These are phyloP conservation scores for Wallacemonas sp. DNA, from an alignment of 208 protist species.

Conservation along the genomic window DNA sequence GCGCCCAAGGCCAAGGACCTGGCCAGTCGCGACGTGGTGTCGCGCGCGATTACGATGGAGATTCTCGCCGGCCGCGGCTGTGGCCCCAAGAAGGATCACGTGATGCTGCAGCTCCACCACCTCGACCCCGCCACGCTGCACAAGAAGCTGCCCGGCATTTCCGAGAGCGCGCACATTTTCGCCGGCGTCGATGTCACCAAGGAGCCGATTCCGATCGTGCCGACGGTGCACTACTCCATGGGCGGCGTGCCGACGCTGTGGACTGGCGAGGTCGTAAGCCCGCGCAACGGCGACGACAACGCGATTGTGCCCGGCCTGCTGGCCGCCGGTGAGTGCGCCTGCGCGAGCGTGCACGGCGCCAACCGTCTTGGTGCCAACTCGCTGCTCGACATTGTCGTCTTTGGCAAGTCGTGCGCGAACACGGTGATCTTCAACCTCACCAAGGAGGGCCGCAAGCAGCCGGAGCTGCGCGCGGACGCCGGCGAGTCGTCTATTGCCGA, in stretches of 20 bases:
- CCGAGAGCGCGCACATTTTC: slow-evolving; percentile 99
- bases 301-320: slow-evolving; percentile 96
- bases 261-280: slow-evolving; percentile 92
- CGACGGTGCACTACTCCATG: slow-evolving; percentile 99
- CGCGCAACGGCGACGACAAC: slow-evolving; percentile 91
- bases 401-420: slow-evolving; percentile 97
- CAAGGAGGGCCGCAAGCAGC: slow-evolving; percentile 89
- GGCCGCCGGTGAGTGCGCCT: slow-evolving; percentile 97
- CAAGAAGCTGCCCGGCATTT: slow-evolving; percentile 98
- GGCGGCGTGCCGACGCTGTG: slow-evolving; percentile 92
- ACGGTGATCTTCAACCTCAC: slow-evolving; percentile 93
- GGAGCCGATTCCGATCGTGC: slow-evolving; percentile 98
- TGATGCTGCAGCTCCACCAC: slow-evolving; percentile 98
- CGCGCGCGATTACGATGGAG: slow-evolving; percentile 98
- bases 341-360: slow-evolving; percentile 98
- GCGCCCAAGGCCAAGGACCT: slow-evolving; percentile 99
- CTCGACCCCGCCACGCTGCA: slow-evolving; percentile 94
- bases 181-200: slow-evolving; percentile 99
- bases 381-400: slow-evolving; percentile 99
- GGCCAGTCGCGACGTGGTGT: slow-evolving; percentile 99
- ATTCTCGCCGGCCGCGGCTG: slow-evolving; percentile 94
- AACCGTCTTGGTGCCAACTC: slow-evolving; percentile 99
- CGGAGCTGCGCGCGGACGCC: slow-evolving; percentile 78
- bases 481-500: slow-evolving; percentile 95
- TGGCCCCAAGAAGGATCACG: slow-evolving; percentile 97